Evolutionary conservation across 1,284 basidiomycete species (phyloP).

Genomic region (Taiwanofungus camphoratus): DNA sequence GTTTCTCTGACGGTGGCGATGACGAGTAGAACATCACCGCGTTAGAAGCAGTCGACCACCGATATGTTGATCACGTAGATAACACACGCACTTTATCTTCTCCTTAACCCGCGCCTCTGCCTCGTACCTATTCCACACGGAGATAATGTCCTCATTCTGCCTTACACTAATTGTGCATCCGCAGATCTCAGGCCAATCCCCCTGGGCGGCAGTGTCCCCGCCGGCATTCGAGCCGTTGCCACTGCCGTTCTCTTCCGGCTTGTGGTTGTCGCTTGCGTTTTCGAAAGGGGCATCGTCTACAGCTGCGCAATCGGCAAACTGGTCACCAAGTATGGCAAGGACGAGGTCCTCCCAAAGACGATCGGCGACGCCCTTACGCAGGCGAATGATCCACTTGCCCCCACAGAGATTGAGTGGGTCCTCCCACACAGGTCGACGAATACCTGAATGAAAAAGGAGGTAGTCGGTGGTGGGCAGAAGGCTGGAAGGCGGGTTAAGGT

Average conservation of each 20-base stretch:
- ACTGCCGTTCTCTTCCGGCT: conserved; percentile 27
- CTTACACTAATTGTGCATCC: conserved; percentile 81
- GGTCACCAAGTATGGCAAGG: conserved; percentile 72
- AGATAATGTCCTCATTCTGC: conserved; percentile 79
- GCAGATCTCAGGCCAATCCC: conserved; percentile 71
- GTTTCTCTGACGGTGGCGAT: conserved; percentile 47
- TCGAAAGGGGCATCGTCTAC: conserved; percentile 19
- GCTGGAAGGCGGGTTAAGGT: conserved; percentile 67
- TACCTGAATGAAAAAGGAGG: conserved; percentile 76
- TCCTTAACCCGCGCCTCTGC: conserved; percentile 61
- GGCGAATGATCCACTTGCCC: conserved; percentile 89
- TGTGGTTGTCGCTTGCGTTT: conserved; percentile 19
- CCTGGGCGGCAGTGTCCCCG: conserved; percentile 12
- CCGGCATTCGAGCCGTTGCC: conserved; percentile 16
- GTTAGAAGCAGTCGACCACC: no score
- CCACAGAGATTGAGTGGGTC: conserved; percentile 82
- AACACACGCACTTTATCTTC: conserved; percentile 58
- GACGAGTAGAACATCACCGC: conserved; percentile 5
- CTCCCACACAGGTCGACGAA: conserved; percentile 86
- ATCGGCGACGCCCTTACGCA: conserved; percentile 78
- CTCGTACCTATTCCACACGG: conserved; percentile 73
- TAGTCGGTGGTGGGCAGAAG: conserved; percentile 79
- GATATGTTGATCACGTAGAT: no score
- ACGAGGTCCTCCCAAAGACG: conserved; percentile 81
- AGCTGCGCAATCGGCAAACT: conserved; percentile 59